A percentile compares a stretch with the other conserved stretches of the same genome.
These are phyloP conservation scores for Botrytis sinoallii DNA, from an alignment of 2,329 filamentous ascomycete genomes.

Conservation along the genomic window DNA sequence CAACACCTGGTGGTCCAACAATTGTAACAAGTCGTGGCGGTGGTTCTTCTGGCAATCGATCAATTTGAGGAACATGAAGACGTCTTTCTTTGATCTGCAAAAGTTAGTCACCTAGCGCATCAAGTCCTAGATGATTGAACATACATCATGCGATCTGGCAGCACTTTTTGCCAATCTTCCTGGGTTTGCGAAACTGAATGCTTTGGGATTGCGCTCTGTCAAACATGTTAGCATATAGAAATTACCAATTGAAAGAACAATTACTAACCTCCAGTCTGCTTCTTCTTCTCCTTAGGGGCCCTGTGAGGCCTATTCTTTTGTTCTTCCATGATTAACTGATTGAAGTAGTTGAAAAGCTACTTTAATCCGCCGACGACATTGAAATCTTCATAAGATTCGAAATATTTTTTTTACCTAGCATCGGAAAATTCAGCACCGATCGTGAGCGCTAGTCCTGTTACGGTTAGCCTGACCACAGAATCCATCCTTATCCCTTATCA, in stretches of 20 bases:
- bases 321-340: conserved; percentile 61
- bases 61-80: conserved; percentile 92
- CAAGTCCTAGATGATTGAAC: conserved; percentile 20
- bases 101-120: conserved; percentile 19
- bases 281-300: conserved; percentile 86
- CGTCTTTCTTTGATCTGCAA: conserved; percentile 86
- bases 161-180: conserved; percentile 41
- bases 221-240: conserved; percentile 16
- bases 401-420: conserved; percentile 8
- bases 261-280: conserved; percentile 57
- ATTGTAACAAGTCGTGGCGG: conserved; percentile 91
- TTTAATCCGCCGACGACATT: conserved; percentile 14
- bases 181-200: conserved; percentile 40
- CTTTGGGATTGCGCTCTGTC: conserved; percentile 39
- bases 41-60: conserved; percentile 91
- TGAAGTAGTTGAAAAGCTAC: neutral
- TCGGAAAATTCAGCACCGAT: conserved; percentile 7
- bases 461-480: neutral
- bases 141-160: conserved; percentile 53
- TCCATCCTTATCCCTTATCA: conserved; percentile 6
- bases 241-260: neutral
- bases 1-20: conserved; percentile 90
- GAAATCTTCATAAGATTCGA: conserved; percentile 1
- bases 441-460: neutral
- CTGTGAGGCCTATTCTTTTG: conserved; percentile 84